Base-by-base conservation (phyloP, 192 early-diverging fungal genomes). In the Podila clonocystis region DNA sequence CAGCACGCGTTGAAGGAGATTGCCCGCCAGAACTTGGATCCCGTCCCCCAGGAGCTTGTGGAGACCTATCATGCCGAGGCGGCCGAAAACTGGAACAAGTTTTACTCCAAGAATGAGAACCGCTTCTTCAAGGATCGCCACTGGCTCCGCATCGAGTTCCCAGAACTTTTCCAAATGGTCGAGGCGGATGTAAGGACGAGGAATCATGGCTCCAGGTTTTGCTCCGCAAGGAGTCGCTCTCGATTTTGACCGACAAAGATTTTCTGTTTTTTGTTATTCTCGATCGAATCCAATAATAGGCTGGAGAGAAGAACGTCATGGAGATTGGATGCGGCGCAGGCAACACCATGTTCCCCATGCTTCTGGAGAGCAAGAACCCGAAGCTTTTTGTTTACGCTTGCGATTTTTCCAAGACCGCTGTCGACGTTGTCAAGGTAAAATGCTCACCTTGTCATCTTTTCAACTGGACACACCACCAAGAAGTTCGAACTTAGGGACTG, bases 251-350 rank as follows among this genome's bases (percentile, higher is more conserved):
- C 17, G 3, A 45, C 15, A 41, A 8, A 2, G 41, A 11, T 9
- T 11, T 62, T 36, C 49, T 12, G 4, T 48, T 29, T 5, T 60
- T 52, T 5, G 41, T 55, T 57, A n/a, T 33, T 33, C n/a, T 20
- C 26, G 36, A 15, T n/a, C 41, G 19, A 8, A 64, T 64, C 61
- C 45, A n/a, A 24, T 9, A 5, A 5, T 68, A 87, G 83, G 86
- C 83, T 28, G 88, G 88, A 59, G 70, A 71, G 26, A 85, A 89
- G 65, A 78, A 60, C 29, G 88, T 99, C 7, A 89, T 95, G 66
- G 98, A 99, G 75, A 91, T 98, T 58, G 98, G 98, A 55, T 99
- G 98, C 83, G 98, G 98, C 13, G 97, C 96, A 5, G 97, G 97
- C 59, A 97, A 95, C 82, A 96, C 96, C 63, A 89, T 98, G 66